Evolutionary conservation across 2,329 filamentous ascomycete genomes (phyloP), one percentile per base, ranked within the genome.

Genomic region (Chrysoporthe cubensis): DNA sequence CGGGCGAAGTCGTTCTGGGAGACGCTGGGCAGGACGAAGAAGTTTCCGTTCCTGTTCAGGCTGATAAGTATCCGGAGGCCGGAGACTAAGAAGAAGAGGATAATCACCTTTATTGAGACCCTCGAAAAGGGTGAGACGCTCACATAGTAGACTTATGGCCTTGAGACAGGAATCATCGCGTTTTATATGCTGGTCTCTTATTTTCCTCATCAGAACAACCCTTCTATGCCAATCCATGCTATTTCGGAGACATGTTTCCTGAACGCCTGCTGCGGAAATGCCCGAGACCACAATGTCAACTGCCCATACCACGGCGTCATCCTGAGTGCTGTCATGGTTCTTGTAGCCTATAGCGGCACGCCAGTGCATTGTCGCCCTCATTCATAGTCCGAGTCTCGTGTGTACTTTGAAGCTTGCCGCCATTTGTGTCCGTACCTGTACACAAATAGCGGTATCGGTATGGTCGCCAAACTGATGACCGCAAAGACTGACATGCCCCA

Each of bases 401-500:
- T 84, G 66, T 85, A 87, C 62, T 78, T 78, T 2, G 83, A 86
- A 43, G 74, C 74, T 74, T 84, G 81, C 44, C 86, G 80, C 86
- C 85, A 88, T 40, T 71, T 72, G 18, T 76, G 73, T 1, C 87
- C 87, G 71, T 85, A 88, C 37, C 79, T 77, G 71, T 84, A 80
- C 3, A 88, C 74, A 2, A 83, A 48, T 1, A 86, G 67, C 0
- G 87, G 85, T 3, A 89, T 80, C 0, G 86, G 83, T 1, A 83
- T 80, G 21, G 88, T 70, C 2, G 75, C 67, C 2, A 86, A 70
- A 59, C 79, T 80, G 0, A 82, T 43, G 0, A 67, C 79, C 0
- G 78, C 82, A 40, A 88, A 72, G 1, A 83, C 72, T 0, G 79
- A 83, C 65, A 86, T 83, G 0, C 81, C 85, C 78, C 80, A 81